Conservation (phyloP, 2,329 filamentous ascomycete species). For the Claviceps quebecensis region DNA sequence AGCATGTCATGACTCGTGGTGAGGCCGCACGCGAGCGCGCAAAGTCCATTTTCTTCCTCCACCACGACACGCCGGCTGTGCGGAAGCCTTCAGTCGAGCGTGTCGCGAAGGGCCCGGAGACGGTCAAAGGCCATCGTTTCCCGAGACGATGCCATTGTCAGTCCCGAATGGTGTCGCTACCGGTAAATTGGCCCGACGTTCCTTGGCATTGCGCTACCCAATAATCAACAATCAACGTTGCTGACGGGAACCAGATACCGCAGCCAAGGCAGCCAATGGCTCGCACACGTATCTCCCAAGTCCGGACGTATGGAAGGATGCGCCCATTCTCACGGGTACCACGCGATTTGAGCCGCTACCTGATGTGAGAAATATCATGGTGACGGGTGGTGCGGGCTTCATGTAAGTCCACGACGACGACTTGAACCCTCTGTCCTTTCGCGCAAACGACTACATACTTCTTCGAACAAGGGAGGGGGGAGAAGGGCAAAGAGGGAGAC, state of each 20-base stretch:
- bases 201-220: background rate
- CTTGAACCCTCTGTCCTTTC: background rate
- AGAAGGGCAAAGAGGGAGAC: background rate
- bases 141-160: background rate
- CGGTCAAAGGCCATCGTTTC: conserved; percentile 1
- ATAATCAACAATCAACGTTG: too few species aligned
- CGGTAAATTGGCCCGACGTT: conserved; percentile 4
- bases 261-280: conserved; percentile 11
- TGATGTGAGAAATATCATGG: conserved; percentile 66
- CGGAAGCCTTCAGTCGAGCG: conserved; percentile 4
- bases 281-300: conserved; percentile 37
- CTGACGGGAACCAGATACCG: background rate
- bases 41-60: conserved; percentile 2
- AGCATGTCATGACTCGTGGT: conserved; percentile 2
- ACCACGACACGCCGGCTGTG: conserved; percentile 8
- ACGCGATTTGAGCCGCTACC: conserved; percentile 55
- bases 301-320: conserved; percentile 55
- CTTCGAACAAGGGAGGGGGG: background rate
- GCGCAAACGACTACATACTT: background rate
- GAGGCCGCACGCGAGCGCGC: background rate
- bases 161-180: conserved; percentile 5
- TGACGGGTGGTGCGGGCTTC: conserved; percentile 75
- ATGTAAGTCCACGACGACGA: conserved; percentile 42
- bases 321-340: conserved; percentile 54
- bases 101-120: conserved; percentile 1